Evolutionary conservation across 2,329 filamentous ascomycete genomes (phyloP).

Genomic region (Podosphaera fusca): DNA sequence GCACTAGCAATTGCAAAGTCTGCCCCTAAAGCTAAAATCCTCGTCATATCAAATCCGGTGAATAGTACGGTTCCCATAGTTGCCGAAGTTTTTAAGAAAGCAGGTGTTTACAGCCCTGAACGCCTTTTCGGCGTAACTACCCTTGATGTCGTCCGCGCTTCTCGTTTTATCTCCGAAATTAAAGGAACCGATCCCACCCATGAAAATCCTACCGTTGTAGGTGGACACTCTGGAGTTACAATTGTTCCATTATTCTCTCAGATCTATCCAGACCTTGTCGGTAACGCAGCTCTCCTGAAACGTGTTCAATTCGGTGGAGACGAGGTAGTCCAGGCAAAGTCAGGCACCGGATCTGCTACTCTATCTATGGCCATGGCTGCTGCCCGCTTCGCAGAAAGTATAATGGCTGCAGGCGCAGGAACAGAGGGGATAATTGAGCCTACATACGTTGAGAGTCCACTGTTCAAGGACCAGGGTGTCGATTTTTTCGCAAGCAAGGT

Average conservation of each 20-base stretch:
- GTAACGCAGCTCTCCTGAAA: slow-evolving; percentile 51
- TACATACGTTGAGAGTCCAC: slow-evolving; percentile 85
- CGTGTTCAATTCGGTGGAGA: slow-evolving; percentile 98
- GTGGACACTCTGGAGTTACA: slow-evolving; percentile 93
- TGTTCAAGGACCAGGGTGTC: slow-evolving; percentile 96
- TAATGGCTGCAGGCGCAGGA: slow-evolving; percentile 80
- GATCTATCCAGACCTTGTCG: slow-evolving; percentile 65
- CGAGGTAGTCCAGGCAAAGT: slow-evolving; percentile 98
- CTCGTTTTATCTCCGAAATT: slow-evolving; percentile 89
- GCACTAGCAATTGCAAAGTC: slow-evolving; percentile 83
- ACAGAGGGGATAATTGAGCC: slow-evolving; percentile 91
- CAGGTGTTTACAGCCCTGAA: slow-evolving; percentile 96
- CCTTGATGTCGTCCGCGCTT: slow-evolving; percentile 92
- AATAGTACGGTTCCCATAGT: slow-evolving; percentile 98
- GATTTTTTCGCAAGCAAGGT: slow-evolving; percentile 93
- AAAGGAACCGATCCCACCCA: slow-evolving; percentile 74
- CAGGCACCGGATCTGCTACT: slow-evolving; percentile 86
- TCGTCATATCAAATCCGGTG: slow-evolving; percentile 97
- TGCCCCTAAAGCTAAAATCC: slow-evolving; percentile 76
- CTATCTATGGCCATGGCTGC: slow-evolving; percentile 98
- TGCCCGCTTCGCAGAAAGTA: slow-evolving; percentile 59
- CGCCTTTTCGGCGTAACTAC: slow-evolving; percentile 98
- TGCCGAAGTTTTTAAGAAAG: slow-evolving; percentile 88
- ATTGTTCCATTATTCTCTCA: slow-evolving; percentile 96
- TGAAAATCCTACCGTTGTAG: slow-evolving; percentile 89